Evolutionary conservation across 2,329 filamentous ascomycete genomes (phyloP), one percentile per base, ranked within the genome.

Genomic region (Xylariomycetidae sp.): DNA sequence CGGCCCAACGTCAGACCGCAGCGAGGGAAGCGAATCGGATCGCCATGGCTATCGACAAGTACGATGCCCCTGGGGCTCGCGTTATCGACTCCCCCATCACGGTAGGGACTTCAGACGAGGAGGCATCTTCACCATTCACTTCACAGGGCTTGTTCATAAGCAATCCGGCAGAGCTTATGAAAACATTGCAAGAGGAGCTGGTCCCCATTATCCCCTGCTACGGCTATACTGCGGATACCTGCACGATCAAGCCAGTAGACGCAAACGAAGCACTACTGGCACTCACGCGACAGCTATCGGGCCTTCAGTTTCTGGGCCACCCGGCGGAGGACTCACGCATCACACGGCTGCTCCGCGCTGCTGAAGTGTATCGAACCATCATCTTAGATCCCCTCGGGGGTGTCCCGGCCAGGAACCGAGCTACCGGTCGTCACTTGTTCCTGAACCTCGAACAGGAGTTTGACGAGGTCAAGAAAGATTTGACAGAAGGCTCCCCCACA

Each of bases 361-460:
- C 47, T 49, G 34, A 53, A 53, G 30, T 98, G 5, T 90, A 96
- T 53, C 76, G 90, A 22, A 70, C 98, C 25, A 94, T 98, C 41
- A 67, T 98, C 18, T 70, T 98, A 6, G 92, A 98, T 56, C 80
- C 85, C 1, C 63, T 88, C 0, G 92, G 92, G 3, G 90, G 88
- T 0, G 87, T 89, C 28, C 92, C 92, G 0, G 69, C 85, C 38
- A 61, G 70, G 51, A 62, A 74, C 55, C 57, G 73, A 44, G 64
- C 72, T 27, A 63, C 82, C 58, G 75, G 71, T 31, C 74, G 83
- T 2, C 83, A 92, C 54, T 76, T 92, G 6, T 96, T 95, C 53
- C 76, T 98, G 53, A 98, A 98, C 49, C 71, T 98, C 36, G 84
- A 93, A 53, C 88, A 96, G 53, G 90, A 98, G 54, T 95, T 84